phyloP scores from a whole-genome alignment of 1,284 basidiomycete species.

The Albatrellus sp. region DNA sequence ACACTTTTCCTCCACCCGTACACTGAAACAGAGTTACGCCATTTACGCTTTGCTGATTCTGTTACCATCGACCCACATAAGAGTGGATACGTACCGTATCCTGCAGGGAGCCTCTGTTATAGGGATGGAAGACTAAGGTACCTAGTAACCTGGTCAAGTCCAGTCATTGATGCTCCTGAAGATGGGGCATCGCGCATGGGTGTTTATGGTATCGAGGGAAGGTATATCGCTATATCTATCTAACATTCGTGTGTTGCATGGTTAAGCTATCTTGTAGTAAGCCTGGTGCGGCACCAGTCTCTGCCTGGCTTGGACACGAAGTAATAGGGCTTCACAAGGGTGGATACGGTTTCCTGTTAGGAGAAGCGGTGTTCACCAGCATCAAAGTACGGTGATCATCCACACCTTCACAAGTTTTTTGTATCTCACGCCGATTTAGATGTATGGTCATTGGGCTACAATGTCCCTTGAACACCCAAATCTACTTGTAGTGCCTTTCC shows the following conservation, averaged over 20 bases:
- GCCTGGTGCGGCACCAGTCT: conserved; percentile 28
- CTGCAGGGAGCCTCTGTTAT: conserved; percentile 31
- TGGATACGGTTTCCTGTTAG: conserved; percentile 27
- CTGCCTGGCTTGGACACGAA: conserved; percentile 23
- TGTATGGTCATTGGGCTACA: conserved; percentile 26
- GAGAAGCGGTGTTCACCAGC: conserved; percentile 25
- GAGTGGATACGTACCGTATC: conserved; percentile 31
- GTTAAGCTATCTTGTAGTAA: conserved; percentile 20
- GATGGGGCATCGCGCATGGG: conserved; percentile 23
- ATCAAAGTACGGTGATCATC: conserved; percentile 16
- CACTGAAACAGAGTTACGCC: conserved; percentile 11
- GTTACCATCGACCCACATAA: conserved; percentile 37
- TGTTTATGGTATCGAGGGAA: conserved; percentile 32
- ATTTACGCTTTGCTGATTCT: conserved; percentile 22
- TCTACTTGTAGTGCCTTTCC: conserved; percentile 26
- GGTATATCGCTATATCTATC: conserved; percentile 16
- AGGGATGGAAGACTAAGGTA: conserved; percentile 26
- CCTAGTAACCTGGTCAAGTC: conserved; percentile 29
- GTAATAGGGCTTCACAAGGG: conserved; percentile 24
- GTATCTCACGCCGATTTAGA: conserved; percentile 9
- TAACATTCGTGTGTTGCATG: background rate
- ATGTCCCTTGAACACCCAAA: conserved; percentile 21
- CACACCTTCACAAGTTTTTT: background rate
- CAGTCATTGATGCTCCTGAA: conserved; percentile 20
- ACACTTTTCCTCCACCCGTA: conserved; percentile 9